Base-by-base conservation (phyloP, 2,329 filamentous ascomycete species). In the Gaeumannomyces tritici region DNA sequence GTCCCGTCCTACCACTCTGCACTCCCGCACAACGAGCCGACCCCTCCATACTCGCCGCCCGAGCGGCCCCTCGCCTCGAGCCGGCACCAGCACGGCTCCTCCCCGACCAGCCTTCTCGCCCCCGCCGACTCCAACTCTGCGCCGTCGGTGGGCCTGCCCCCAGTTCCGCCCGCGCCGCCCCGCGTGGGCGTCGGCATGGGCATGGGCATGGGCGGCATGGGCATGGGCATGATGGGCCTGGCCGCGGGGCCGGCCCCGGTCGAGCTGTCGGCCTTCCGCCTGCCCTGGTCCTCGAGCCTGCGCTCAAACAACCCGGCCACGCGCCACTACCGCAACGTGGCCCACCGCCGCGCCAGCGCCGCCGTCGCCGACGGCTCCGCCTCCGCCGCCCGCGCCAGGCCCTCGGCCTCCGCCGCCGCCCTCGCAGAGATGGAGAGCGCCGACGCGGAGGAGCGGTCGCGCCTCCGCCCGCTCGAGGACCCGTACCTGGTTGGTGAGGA, bases 401-500 rank as follows among this genome's bases (percentile, higher is more conserved):
- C 27, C 66, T 66, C 63, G 55, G 57, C 33, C n/a, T n/a, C n/a
- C 33, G 33, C 33, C 33, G 33, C 60, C 60, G 58, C 5, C 33
- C 62, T 28, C 62, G 62, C 62, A 65, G 27, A 62, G 64, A 18
- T 60, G 13, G 59, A 60, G 59, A 9, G 15, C 1, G 26, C 59
- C 26, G 57, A 59, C n/a, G 57, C 57, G 9, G 57, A 75, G 65
- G 69, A 72, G 65, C 65, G 67, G 54, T 55, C 66, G 64, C 65
- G 65, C 47, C 56, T 57, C 54, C 77, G 80, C 8, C 85, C 84
- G 3, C 77, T 87, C 24, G 87, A 90, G 72, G 87, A 89, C 66
- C 87, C 86, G 0, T 80, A 86, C 63, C 75, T 89, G 12, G 87
- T 89, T 2, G 87, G 87, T 42, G 86, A 89, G 73, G 79, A 80